phyloP scores from a whole-genome alignment of 2,329 filamentous ascomycete genomes.

The Scopulariopsis brevicaulis region DNA sequence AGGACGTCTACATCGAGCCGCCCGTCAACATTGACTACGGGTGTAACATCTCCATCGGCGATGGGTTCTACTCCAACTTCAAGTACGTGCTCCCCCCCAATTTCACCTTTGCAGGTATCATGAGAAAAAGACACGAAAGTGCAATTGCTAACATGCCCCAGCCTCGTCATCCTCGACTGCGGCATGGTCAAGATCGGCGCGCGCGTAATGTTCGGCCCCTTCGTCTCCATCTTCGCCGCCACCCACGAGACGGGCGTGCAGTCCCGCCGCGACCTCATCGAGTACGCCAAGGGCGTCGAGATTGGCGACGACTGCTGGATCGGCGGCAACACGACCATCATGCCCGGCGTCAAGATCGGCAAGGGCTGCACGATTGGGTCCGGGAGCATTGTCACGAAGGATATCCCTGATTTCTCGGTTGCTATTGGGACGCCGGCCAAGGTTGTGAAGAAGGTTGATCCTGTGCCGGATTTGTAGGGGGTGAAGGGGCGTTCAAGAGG shows the following conservation, averaged over 20 bases:
- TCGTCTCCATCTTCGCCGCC: constrained; percentile 58
- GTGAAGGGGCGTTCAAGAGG: background rate
- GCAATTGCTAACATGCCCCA: constrained; percentile 8
- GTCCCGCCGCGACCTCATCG: constrained; percentile 31
- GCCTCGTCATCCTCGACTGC: constrained; percentile 59
- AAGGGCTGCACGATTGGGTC: constrained; percentile 39
- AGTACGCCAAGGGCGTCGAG: constrained; percentile 31
- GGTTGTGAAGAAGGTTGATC: constrained; percentile 33
- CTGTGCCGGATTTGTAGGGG: constrained; percentile 17
- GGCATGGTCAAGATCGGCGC: constrained; percentile 58
- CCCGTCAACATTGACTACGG: constrained; percentile 55
- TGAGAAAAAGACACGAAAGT: too few relatives aligned
- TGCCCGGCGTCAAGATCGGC: constrained; percentile 41
- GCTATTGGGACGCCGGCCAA: constrained; percentile 35
- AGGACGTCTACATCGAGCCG: constrained; percentile 45
- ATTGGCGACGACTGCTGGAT: constrained; percentile 47
- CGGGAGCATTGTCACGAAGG: constrained; percentile 36
- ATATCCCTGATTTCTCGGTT: constrained; percentile 33
- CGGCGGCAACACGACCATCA: constrained; percentile 34
- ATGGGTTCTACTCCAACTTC: constrained; percentile 50
- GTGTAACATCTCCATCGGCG: constrained; percentile 50
- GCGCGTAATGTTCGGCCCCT: constrained; percentile 60
- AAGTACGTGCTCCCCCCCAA: constrained; percentile 13
- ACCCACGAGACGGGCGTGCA: constrained; percentile 58
- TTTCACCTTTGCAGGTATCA: background rate